These are phyloP conservation scores for Boletellus deceptivus DNA, from an alignment of 1,284 basidiomycete species.

Conservation along the genomic window DNA sequence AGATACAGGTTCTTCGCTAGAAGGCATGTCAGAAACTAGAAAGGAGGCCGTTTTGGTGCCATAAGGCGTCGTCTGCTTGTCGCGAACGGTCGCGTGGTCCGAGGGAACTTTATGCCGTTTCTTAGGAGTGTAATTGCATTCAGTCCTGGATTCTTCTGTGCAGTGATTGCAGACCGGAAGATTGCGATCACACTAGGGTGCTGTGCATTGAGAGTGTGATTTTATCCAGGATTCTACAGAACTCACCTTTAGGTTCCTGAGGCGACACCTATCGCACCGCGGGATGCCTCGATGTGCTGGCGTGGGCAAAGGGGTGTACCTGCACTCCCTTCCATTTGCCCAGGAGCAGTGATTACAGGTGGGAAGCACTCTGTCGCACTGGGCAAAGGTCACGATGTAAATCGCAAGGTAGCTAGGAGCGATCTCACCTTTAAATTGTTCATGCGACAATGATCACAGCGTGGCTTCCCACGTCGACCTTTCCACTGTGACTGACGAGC, in stretches of 20 bases:
- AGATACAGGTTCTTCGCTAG: constrained; percentile 29
- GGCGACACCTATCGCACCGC: constrained; percentile 65
- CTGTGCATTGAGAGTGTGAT: constrained; percentile 6
- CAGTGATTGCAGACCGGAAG: constrained; percentile 70
- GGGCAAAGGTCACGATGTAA: constrained; percentile 15
- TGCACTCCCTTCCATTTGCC: constrained; percentile 59
- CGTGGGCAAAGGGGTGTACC: constrained; percentile 68
- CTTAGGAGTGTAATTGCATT: constrained; percentile 69
- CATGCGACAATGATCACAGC: constrained; percentile 67
- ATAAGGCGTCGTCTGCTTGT: constrained; percentile 41
- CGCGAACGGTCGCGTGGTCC: constrained; percentile 41
- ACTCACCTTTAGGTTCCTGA: constrained; percentile 62
- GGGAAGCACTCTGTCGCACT: constrained; percentile 71
- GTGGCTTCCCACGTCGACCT: constrained; percentile 65
- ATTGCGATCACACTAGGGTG: constrained; percentile 59
- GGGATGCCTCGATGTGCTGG: constrained; percentile 73
- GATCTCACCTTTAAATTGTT: constrained; percentile 65
- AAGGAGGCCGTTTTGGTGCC: constrained; percentile 51
- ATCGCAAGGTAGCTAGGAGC: constrained; percentile 1
- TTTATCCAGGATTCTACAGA: background rate
- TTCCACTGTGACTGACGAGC: constrained; percentile 68
- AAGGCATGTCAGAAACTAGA: constrained; percentile 43
- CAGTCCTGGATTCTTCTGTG: constrained; percentile 44
- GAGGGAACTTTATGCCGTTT: constrained; percentile 56
- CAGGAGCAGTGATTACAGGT: constrained; percentile 72